phyloP scores from a whole-genome alignment of 306 rosid species.

The Lupinus albus region DNA sequence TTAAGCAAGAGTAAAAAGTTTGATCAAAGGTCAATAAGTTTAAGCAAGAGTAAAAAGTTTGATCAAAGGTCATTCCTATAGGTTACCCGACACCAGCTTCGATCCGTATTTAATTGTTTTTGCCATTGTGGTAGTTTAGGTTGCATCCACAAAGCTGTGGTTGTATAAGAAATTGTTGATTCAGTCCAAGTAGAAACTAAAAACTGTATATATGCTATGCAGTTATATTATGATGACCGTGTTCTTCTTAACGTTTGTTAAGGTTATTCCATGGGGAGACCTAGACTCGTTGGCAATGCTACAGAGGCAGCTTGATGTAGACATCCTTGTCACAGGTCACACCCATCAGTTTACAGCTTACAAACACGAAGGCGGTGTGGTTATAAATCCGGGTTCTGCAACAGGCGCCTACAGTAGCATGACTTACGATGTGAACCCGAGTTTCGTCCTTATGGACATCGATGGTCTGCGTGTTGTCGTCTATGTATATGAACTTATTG shows the following conservation, averaged over 20 bases:
- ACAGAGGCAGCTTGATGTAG: constrained; percentile 98
- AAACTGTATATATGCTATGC: not conserved
- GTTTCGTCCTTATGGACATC: constrained; percentile 97
- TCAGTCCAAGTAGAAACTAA: constrained; percentile 6
- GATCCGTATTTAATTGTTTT: constrained; percentile 1
- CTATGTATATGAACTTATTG: constrained; percentile 91
- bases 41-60: constrained; percentile 1
- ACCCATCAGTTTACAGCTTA: constrained; percentile 97
- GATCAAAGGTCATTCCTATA: constrained; percentile 18
- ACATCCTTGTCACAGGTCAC: constrained; percentile 96
- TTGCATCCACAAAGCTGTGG: not conserved
- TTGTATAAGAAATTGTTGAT: not conserved
- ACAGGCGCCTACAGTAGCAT: constrained; percentile 94
- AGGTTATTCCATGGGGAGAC: constrained; percentile 99
- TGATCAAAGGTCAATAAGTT: constrained; percentile 4
- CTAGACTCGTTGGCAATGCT: constrained; percentile 98
- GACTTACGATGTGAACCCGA: constrained; percentile 94
- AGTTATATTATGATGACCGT: constrained; percentile 3
- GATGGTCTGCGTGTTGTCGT: constrained; percentile 97
- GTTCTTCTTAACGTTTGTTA: constrained; percentile 35
- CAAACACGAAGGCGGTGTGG: constrained; percentile 97
- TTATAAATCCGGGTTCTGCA: constrained; percentile 97
- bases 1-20: not conserved
- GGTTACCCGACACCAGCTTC: constrained; percentile 11
- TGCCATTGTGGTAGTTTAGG: constrained; percentile 1